Evolutionary conservation across 192 early-diverging fungal species (phyloP).

Genomic region (Coemansia sp.): DNA sequence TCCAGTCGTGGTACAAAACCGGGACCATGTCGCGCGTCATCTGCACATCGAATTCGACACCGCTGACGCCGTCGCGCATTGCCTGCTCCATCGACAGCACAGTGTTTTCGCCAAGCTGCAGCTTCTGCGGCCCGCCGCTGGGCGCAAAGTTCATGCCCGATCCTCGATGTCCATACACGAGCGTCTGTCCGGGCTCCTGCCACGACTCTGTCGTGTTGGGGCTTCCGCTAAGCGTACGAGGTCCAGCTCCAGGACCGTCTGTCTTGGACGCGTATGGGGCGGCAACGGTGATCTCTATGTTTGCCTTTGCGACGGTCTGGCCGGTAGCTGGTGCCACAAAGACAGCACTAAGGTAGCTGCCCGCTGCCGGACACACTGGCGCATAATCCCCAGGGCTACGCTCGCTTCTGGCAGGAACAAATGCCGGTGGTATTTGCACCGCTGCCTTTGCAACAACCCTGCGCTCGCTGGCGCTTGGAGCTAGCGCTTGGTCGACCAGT

Average conservation of each 20-base stretch:
- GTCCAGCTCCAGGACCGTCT: not conserved
- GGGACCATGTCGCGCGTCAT: slow-evolving; percentile 83
- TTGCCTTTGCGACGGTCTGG: slow-evolving; percentile 33
- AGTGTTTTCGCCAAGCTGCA: slow-evolving; percentile 93
- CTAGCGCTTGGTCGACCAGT: slow-evolving; percentile 43
- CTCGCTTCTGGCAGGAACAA: slow-evolving; percentile 32
- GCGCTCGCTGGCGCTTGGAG: slow-evolving; percentile 26
- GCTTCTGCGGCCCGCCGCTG: slow-evolving; percentile 50
- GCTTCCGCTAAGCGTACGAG: not conserved
- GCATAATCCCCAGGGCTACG: slow-evolving; percentile 24
- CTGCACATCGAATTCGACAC: slow-evolving; percentile 96
- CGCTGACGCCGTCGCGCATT: slow-evolving; percentile 77
- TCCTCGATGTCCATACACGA: slow-evolving; percentile 87
- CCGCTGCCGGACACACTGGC: slow-evolving; percentile 31
- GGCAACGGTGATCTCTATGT: slow-evolving; percentile 39
- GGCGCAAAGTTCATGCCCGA: slow-evolving; percentile 73
- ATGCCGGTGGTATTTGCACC: slow-evolving; percentile 32
- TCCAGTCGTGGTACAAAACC: slow-evolving; percentile 95
- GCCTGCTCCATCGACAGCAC: slow-evolving; percentile 82
- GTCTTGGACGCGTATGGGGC: slow-evolving; percentile 29
- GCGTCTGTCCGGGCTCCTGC: slow-evolving; percentile 32
- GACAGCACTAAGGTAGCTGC: slow-evolving; percentile 37
- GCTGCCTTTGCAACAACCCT: slow-evolving; percentile 40
- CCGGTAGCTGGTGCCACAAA: slow-evolving; percentile 28
- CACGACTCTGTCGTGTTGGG: slow-evolving; percentile 9